These are phyloP conservation scores for Pueraria montana DNA, from an alignment of 306 rosid genomes.

Conservation along the genomic window DNA sequence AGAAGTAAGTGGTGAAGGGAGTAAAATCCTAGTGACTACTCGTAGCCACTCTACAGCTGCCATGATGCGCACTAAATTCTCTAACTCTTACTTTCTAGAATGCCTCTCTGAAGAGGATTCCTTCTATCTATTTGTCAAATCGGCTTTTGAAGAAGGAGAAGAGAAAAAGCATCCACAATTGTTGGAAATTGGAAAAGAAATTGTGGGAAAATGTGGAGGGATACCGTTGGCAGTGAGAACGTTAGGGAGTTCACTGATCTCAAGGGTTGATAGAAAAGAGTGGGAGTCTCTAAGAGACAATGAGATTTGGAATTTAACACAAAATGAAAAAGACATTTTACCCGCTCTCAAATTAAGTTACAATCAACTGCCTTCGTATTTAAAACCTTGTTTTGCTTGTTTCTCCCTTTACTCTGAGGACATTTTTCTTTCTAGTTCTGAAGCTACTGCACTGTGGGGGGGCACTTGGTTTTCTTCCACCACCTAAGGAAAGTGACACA, in stretches of 20 bases:
- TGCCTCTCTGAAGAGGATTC: background rate
- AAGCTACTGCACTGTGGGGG: background rate
- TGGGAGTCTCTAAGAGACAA: background rate
- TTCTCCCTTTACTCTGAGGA: background rate
- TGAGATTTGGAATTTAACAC: too few relatives aligned
- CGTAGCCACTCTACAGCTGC: background rate
- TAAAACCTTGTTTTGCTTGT: background rate
- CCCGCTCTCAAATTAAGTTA: background rate
- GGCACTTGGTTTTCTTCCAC: constrained; percentile 12
- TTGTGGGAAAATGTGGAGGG: background rate
- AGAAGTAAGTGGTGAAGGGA: background rate
- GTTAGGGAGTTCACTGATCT: background rate
- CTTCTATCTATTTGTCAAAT: constrained; percentile 38
- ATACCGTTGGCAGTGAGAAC: background rate
- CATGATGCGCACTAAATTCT: background rate
- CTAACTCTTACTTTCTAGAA: background rate
- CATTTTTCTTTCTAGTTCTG: too few relatives aligned
- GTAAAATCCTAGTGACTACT: background rate
- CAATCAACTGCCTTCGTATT: background rate
- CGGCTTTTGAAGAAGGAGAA: constrained; percentile 43
- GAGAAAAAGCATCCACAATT: constrained; percentile 5
- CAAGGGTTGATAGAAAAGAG: background rate
- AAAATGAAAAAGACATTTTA: too few relatives aligned
- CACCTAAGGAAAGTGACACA: background rate
- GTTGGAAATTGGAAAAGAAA: background rate